phyloP scores from a whole-genome alignment of 2,329 filamentous ascomycete species.

The Sclerotinia sclerotiorum region DNA sequence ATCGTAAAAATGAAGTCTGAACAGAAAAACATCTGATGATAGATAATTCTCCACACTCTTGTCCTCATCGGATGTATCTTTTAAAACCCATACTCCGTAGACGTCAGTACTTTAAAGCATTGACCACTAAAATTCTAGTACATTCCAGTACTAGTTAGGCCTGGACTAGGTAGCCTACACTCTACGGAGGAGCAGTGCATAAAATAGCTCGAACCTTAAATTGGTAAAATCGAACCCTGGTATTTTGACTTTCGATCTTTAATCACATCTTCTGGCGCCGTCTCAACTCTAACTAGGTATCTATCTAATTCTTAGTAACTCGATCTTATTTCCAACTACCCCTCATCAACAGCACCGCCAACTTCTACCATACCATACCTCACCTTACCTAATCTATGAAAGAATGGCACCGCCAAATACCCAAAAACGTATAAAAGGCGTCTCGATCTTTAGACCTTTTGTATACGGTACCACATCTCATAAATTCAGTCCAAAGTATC shows the following conservation, averaged over 20 bases:
- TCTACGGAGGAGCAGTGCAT: too few species aligned
- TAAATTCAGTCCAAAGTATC: conserved; percentile 73
- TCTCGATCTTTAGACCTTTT: conserved; percentile 64
- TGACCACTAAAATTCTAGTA: conserved; percentile 23
- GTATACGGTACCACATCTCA: conserved; percentile 78
- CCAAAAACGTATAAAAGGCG: conserved; percentile 64
- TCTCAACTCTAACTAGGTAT: too few species aligned
- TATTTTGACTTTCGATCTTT: background rate
- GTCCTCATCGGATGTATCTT: conserved; percentile 1
- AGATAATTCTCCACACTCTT: background rate
- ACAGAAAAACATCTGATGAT: background rate
- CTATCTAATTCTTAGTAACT: too few species aligned
- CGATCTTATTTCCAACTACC: background rate
- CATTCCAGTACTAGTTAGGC: background rate
- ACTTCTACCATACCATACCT: background rate
- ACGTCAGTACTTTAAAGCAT: conserved; percentile 20
- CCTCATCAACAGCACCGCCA: conserved; percentile 11
- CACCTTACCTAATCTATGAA: background rate
- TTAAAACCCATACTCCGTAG: background rate
- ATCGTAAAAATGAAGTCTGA: background rate
- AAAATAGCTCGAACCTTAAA: conserved; percentile 23
- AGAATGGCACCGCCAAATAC: conserved; percentile 56
- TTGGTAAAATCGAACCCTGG: background rate
- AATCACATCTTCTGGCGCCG: background rate
- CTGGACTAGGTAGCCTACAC: too few species aligned